Evolutionary conservation across 2,329 filamentous ascomycete genomes (phyloP).

Genomic region (Clarireedia hainanense): DNA sequence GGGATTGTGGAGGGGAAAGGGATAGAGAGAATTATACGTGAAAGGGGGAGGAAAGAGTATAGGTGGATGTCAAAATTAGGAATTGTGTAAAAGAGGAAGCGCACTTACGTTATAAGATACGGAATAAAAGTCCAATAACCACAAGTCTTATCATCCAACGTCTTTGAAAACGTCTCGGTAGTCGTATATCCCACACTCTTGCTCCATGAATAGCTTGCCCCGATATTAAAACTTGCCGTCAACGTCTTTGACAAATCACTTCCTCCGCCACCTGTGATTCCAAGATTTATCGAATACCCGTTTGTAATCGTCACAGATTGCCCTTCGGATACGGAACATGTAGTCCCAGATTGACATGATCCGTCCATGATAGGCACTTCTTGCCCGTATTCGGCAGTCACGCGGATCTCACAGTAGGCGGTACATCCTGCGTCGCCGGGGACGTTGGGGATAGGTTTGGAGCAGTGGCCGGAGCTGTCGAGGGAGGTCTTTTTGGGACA

Average conservation of each 20-base stretch:
- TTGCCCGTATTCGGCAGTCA: neutral
- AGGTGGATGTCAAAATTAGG: neutral
- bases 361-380: neutral
- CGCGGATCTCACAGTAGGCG: neutral
- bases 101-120: neutral
- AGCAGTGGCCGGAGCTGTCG: neutral
- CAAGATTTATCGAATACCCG: neutral
- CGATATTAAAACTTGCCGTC: neutral
- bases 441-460: neutral
- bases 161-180: no score
- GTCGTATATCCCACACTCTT: neutral
- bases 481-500: neutral
- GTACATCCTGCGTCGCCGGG: neutral
- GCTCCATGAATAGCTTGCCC: neutral
- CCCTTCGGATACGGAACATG: neutral
- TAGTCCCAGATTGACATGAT: neutral
- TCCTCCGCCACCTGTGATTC: neutral
- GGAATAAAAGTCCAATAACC: constrained; percentile 4
- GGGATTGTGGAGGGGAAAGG: no score
- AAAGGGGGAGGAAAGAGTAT: no score
- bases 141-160: neutral
- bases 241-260: neutral
- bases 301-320: neutral
- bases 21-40: no score
- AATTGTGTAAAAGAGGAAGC: no score